Conservation (phyloP, 805 yeast species). For the Candida oleophila region DNA sequence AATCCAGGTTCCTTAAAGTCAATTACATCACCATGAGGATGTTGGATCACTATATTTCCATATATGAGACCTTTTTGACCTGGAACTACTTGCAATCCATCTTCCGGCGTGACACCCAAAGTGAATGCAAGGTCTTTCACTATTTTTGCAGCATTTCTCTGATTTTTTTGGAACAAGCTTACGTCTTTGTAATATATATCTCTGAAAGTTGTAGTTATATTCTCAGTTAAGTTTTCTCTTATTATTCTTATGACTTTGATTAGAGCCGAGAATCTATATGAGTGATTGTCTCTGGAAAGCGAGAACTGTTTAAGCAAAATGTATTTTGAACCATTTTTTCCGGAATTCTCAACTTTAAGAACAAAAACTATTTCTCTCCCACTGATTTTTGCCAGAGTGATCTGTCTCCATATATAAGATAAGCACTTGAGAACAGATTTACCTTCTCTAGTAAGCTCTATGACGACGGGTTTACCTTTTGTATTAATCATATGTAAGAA, state of each 20-base stretch:
- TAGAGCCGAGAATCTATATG: constrained; percentile 8
- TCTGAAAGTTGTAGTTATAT: constrained; percentile 42
- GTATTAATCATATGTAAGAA: too few relatives aligned
- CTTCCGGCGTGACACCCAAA: constrained; percentile 35
- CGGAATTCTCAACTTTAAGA: background rate
- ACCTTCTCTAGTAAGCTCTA: background rate
- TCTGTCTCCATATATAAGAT: background rate
- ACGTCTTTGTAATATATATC: constrained; percentile 63
- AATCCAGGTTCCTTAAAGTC: background rate
- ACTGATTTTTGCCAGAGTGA: background rate
- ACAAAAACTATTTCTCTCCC: background rate
- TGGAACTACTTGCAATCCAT: constrained; percentile 45
- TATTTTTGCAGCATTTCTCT: constrained; percentile 37
- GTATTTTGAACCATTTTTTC: background rate
- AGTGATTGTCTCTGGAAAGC: background rate
- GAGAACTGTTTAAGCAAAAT: background rate
- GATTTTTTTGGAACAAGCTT: constrained; percentile 42
- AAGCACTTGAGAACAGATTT: background rate
- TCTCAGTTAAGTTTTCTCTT: background rate
- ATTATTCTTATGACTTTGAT: constrained; percentile 10
- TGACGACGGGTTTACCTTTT: background rate
- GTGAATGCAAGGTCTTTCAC: constrained; percentile 38
- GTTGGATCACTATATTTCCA: constrained; percentile 25
- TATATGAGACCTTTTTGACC: constrained; percentile 57
- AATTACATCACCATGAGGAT: background rate